Percentiles rank a stretch among this genome's conserved stretches.
These are phyloP conservation scores for Alternaria brassicae DNA, from an alignment of 2,329 filamentous ascomycete species.

Conservation along the genomic window DNA sequence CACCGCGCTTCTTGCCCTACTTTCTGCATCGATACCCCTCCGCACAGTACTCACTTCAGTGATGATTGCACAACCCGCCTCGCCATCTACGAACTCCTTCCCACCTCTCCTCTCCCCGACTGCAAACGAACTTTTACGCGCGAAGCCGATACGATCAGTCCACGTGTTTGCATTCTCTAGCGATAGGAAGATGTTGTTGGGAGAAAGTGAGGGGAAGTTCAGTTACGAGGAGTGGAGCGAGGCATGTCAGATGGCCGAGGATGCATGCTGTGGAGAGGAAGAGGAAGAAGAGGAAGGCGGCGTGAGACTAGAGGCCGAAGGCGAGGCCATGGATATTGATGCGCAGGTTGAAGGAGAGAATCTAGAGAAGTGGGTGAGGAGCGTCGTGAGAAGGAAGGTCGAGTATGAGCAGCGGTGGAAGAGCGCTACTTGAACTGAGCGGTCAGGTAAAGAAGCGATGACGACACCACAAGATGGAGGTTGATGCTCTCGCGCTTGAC, in stretches of 20 bases:
- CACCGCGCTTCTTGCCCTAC: constrained; percentile 79
- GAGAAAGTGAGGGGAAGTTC: constrained; percentile 83
- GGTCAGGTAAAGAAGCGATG: too few relatives aligned
- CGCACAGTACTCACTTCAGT: constrained; percentile 79
- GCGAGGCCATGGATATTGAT: constrained; percentile 50
- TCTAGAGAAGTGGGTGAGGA: constrained; percentile 50
- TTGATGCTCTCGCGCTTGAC: too few relatives aligned
- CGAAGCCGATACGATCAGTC: constrained; percentile 77
- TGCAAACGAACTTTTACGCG: constrained; percentile 65
- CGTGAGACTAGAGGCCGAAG: constrained; percentile 38
- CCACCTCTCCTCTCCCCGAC: constrained; percentile 61
- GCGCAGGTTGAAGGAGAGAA: constrained; percentile 38
- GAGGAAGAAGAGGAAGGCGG: constrained; percentile 48
- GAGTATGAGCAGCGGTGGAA: constrained; percentile 53
- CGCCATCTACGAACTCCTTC: constrained; percentile 66
- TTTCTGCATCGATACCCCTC: constrained; percentile 84
- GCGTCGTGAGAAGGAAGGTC: constrained; percentile 51
- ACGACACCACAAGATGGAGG: too few relatives aligned
- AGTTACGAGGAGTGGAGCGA: constrained; percentile 76
- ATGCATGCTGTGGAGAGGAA: constrained; percentile 66
- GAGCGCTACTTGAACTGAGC: constrained; percentile 48
- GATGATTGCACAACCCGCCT: constrained; percentile 77
- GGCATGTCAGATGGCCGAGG: constrained; percentile 69
- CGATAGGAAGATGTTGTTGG: constrained; percentile 73
- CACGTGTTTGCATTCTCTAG: constrained; percentile 82